These are phyloP conservation scores for Chytriomyces sp. DNA, from an alignment of 192 early-diverging fungal species.

Conservation along the genomic window DNA sequence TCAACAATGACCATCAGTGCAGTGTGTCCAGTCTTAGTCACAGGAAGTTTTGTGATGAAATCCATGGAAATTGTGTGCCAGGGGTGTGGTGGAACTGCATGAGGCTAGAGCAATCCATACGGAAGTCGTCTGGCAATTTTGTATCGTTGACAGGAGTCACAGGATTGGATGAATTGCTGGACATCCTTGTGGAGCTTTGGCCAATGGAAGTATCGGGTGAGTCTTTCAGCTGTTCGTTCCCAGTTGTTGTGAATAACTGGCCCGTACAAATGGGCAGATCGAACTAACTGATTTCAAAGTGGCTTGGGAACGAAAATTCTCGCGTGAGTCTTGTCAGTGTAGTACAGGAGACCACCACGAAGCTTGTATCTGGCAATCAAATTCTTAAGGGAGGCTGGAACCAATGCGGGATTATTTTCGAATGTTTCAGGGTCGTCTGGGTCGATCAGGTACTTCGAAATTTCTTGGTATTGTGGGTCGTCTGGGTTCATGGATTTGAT, in stretches of 20 bases:
- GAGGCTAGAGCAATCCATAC: conserved; percentile 22
- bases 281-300: neutral
- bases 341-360: conserved; percentile 13
- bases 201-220: conserved; percentile 26
- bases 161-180: conserved; percentile 6
- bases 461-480: too few species aligned
- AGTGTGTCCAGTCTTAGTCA: neutral
- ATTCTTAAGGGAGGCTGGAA: too few species aligned
- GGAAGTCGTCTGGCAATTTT: too few species aligned
- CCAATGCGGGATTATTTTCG: too few species aligned
- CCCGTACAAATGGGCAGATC: conserved; percentile 13
- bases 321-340: too few species aligned
- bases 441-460: too few species aligned
- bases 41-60: conserved; percentile 21
- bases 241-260: too few species aligned
- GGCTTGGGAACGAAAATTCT: conserved; percentile 5
- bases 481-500: too few species aligned
- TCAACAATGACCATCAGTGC: conserved; percentile 1
- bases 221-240: conserved; percentile 11
- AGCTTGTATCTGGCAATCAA: too few species aligned
- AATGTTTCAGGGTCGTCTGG: too few species aligned
- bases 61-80: conserved; percentile 19
- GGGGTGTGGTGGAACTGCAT: conserved; percentile 9
- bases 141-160: conserved; percentile 28
- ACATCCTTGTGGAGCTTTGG: too few species aligned